These are phyloP conservation scores for Clonostachys rosea DNA, from an alignment of 2,329 filamentous ascomycete genomes.

Conservation along the genomic window DNA sequence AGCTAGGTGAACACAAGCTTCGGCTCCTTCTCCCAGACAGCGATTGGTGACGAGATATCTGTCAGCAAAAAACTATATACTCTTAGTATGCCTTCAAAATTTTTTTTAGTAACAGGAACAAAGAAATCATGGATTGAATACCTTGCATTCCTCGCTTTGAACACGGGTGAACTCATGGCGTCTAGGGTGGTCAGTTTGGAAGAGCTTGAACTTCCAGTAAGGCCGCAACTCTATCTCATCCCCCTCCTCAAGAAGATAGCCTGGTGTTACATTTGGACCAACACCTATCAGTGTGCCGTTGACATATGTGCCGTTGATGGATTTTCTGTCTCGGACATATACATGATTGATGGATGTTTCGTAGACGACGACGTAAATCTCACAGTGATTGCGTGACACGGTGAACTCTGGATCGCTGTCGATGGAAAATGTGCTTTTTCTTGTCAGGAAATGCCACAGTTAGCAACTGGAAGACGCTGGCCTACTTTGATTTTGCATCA, in stretches of 20 bases:
- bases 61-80: slow-evolving; percentile 20
- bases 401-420: slow-evolving; percentile 22
- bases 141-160: slow-evolving; percentile 24
- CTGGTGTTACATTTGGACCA: slow-evolving; percentile 27
- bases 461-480: neutral
- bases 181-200: slow-evolving; percentile 16
- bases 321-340: slow-evolving; percentile 52
- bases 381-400: slow-evolving; percentile 49
- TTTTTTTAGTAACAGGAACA: neutral
- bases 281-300: slow-evolving; percentile 38
- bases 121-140: slow-evolving; percentile 6
- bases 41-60: slow-evolving; percentile 24
- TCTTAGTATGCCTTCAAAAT: neutral
- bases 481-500: slow-evolving; percentile 24
- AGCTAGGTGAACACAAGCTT: slow-evolving; percentile 28
- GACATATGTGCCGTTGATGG: slow-evolving; percentile 48
- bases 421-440: slow-evolving; percentile 29
- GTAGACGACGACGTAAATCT: slow-evolving; percentile 49
- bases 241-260: slow-evolving; percentile 42
- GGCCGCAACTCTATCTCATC: slow-evolving; percentile 39
- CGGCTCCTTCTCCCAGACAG: slow-evolving; percentile 28
- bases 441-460: slow-evolving; percentile 1
- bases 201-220: slow-evolving; percentile 27
- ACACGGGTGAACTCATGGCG: slow-evolving; percentile 16
- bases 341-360: slow-evolving; percentile 34